Base-by-base conservation (phyloP, 1,284 basidiomycete genomes). In the Boletus putidus region DNA sequence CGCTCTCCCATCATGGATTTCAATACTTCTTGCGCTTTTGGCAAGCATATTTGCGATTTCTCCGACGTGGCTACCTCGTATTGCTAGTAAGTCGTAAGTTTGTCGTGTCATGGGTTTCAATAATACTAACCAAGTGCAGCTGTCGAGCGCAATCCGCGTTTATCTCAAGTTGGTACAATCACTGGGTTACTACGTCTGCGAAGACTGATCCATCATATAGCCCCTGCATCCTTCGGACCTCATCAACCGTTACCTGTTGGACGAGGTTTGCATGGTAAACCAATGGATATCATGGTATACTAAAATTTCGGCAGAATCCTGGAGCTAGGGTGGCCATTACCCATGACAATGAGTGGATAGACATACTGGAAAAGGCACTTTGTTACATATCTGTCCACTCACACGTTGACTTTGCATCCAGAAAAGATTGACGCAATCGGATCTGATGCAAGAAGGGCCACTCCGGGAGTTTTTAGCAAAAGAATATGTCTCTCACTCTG, bases 211-310 rank as follows among this genome's bases (percentile, higher is more conserved):
- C 10, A 9, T n/a, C 29, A 18, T 11, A 11, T 16, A 57, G 55
- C 49, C 55, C 6, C 21, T 52, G 1, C 58, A 59, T 31, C 36
- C 39, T 16, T 50, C 49, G 9, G 56, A 59, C 8, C 11, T 40
- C 14, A 40, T 60, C 29, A 60, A 60, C n/a, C 35, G 21, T n/a
- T 55, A 48, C 40, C 23, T 59, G 8, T 16, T 59, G 16, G 42
- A 57, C 6, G 25, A 59, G 55, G 57, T 59, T 27, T 14, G 58
- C 8, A 20, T 5, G 7, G 15, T 23, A 15, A 42, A 21, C 15
- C 7, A 4, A 4, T 12, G 6, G 4, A 39, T 40, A 10, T 20
- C 15, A 46, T 6, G 4, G 3, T n/a, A 33, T 39, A 44, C 21
- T 59, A 21, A 53, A 11, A 8, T 8, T 51, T n/a, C 18, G 0